These are phyloP conservation scores for Angophora floribunda DNA, from an alignment of 345 rosid species.

Conservation along the genomic window DNA sequence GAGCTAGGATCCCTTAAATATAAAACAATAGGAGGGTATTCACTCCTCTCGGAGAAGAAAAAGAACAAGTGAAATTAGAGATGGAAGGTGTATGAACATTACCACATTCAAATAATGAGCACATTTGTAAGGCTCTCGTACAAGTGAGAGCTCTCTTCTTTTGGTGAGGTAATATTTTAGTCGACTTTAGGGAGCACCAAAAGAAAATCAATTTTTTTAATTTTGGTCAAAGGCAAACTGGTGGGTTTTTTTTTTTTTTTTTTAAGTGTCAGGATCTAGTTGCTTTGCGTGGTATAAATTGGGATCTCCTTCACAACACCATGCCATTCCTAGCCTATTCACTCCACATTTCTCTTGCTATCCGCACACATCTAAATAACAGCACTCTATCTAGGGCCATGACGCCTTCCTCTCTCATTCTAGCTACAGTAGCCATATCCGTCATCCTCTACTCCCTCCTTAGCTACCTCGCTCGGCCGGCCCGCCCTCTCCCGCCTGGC, in stretches of 20 bases:
- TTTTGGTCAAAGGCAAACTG: not conserved
- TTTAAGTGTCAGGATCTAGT: not conserved
- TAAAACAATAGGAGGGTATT: no score
- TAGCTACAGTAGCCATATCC: not conserved
- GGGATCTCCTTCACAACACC: not conserved
- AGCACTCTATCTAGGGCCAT: not conserved
- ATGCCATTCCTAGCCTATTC: not conserved
- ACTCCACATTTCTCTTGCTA: not conserved
- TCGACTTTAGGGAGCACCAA: no score
- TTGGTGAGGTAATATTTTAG: no score
- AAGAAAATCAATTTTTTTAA: not conserved
- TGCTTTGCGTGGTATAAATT: not conserved
- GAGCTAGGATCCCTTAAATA: no score
- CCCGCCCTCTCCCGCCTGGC: slow-evolving; percentile 63
- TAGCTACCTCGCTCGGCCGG: slow-evolving; percentile 5
- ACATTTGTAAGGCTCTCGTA: no score
- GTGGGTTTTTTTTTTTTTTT: not conserved
- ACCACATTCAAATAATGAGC: no score
- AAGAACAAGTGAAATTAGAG: no score
- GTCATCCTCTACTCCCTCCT: slow-evolving; percentile 16
- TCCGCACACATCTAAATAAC: not conserved
- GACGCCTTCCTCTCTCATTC: not conserved
- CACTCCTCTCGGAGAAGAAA: no score
- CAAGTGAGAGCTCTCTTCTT: no score
- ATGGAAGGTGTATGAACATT: no score